These are phyloP conservation scores for Umbelopsis sp. DNA, from an alignment of 192 early-diverging fungal species.

Conservation along the genomic window DNA sequence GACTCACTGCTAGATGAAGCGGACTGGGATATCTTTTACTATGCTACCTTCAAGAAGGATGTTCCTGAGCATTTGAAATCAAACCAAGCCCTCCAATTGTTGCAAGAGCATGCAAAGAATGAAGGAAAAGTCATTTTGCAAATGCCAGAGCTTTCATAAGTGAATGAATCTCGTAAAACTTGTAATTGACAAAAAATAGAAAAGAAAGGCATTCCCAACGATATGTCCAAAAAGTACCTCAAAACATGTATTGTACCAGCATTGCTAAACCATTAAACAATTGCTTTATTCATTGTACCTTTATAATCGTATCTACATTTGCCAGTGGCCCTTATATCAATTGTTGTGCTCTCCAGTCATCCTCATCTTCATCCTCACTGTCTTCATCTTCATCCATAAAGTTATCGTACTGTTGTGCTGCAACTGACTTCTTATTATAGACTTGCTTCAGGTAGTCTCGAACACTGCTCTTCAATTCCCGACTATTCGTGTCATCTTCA, in stretches of 20 bases:
- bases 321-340: slow-evolving; percentile 14
- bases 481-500: slow-evolving; percentile 18
- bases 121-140: slow-evolving; percentile 71
- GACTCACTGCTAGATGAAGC: slow-evolving; percentile 83
- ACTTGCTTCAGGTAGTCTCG: slow-evolving; percentile 31
- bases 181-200: too few relatives aligned
- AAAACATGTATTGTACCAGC: not conserved
- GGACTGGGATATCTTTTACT: slow-evolving; percentile 99
- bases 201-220: not conserved
- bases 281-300: not conserved
- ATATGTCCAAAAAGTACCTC: not conserved
- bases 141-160: slow-evolving; percentile 73
- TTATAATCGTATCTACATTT: not conserved
- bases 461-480: slow-evolving; percentile 29
- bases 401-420: slow-evolving; percentile 24
- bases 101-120: slow-evolving; percentile 81
- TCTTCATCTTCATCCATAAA: slow-evolving; percentile 35
- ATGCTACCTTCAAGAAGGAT: slow-evolving; percentile 71
- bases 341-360: slow-evolving; percentile 42
- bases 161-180: not conserved
- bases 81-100: slow-evolving; percentile 59
- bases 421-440: slow-evolving; percentile 16
- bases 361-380: slow-evolving; percentile 21
- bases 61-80: slow-evolving; percentile 55
- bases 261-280: not conserved